Base-by-base conservation (phyloP, 2,329 filamentous ascomycete species). In the Colletotrichum tamarilloi region DNA sequence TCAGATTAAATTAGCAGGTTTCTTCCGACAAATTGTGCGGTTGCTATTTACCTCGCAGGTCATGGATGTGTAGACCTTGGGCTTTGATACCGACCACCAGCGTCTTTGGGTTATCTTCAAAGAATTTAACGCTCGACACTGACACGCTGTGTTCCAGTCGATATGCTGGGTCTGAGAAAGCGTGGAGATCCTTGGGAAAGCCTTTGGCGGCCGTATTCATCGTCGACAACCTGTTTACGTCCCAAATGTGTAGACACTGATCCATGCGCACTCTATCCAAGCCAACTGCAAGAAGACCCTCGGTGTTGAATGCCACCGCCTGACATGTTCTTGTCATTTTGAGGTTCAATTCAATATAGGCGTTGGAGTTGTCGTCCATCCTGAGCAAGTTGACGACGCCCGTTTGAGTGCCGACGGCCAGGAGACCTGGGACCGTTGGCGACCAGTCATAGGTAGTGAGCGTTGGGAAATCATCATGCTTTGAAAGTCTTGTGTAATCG, bases 101-200 rank as follows among this genome's bases (percentile, higher is more conserved):
- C 26, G 92, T 93, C 75, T 94, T 90, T 9, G 94, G 93, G 75
- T 92, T 92, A 75, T 93, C 90, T 72, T 93, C 89, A 72, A 96
- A 95, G 85, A 96, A 97, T 78, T 93, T 92, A 77, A 95, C 91
- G 78, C 93, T 95, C 1, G 93, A 94, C 28, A 97, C 92, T n/a
- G 93, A 92, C 55, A 95, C 92, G 64, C 90, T 91, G 4, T 89
- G 87, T 78, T 93, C 91, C 4, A 92, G 82, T 24, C 90, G 85
- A 80, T 91, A 82, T 79, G 89, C 81, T 74, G 93, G 84, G 81
- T 91, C 87, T 79, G 88, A 81, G 79, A 90, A 82, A 79, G 86
- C 77, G 81, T 88, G 81, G 52, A 85, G 80, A 62, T 87, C 85
- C 2, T 82, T 76, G 2, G 87, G 85, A 38, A 90, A 91, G 28